Conservation (phyloP, 192 early-diverging fungal species). For the Mortierella alpina region DNA sequence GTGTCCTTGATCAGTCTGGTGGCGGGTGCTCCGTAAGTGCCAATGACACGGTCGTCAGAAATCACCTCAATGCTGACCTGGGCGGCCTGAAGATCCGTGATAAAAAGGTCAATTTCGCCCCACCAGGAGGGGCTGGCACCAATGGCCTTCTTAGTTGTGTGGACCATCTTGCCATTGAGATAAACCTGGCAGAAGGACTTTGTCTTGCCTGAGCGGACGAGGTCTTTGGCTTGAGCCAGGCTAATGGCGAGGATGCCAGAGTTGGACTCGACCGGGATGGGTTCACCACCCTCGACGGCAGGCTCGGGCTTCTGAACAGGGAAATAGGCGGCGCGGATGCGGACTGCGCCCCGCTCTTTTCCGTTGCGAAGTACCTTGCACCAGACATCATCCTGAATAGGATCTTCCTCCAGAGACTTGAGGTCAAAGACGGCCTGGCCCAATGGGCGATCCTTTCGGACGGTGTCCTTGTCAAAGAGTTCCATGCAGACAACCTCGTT, state of each 20-base stretch:
- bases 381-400: slow-evolving; percentile 58
- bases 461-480: slow-evolving; percentile 82
- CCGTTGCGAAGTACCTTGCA: slow-evolving; percentile 41
- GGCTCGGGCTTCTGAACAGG: slow-evolving; percentile 22
- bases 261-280: slow-evolving; percentile 54
- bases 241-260: slow-evolving; percentile 75
- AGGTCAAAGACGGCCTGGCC: slow-evolving; percentile 66
- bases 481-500: slow-evolving; percentile 82
- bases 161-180: slow-evolving; percentile 60
- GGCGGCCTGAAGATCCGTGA: slow-evolving; percentile 72
- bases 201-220: slow-evolving; percentile 55
- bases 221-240: slow-evolving; percentile 72
- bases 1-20: slow-evolving; percentile 36
- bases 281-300: slow-evolving; percentile 20
- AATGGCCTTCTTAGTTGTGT: slow-evolving; percentile 74
- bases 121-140: slow-evolving; percentile 88
- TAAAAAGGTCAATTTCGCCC: slow-evolving; percentile 72
- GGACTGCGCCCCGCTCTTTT: slow-evolving; percentile 39
- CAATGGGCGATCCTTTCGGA: slow-evolving; percentile 74
- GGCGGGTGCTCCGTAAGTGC: slow-evolving; percentile 25
- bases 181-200: slow-evolving; percentile 66
- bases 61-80: slow-evolving; percentile 71
- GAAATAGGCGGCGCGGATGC: slow-evolving; percentile 43
- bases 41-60: slow-evolving; percentile 57
- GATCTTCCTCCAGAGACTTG: slow-evolving; percentile 54